A percentile compares a stretch with the other conserved stretches of the same genome.
Evolutionary conservation across 1,284 basidiomycete species (phyloP).

Genomic region (Takashimella tepidaria): DNA sequence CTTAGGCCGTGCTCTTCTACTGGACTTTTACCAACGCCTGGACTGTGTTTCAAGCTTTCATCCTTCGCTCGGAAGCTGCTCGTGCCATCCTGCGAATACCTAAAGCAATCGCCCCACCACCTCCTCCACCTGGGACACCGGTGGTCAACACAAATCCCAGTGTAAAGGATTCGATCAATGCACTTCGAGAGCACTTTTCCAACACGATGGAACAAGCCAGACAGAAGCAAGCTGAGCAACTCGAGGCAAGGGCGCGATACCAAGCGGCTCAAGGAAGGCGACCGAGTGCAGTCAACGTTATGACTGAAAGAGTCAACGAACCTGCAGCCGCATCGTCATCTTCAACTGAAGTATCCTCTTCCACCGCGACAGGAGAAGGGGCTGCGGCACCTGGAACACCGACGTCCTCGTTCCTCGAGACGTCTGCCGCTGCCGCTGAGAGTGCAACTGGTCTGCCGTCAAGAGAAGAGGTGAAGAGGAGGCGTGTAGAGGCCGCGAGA

Average conservation of each 20-base stretch:
- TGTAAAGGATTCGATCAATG: constrained; percentile 7
- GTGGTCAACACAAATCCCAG: constrained; percentile 14
- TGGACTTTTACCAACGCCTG: constrained; percentile 54
- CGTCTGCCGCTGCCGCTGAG: not conserved
- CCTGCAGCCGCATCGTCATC: not conserved
- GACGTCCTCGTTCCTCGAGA: not conserved
- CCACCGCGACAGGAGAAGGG: not conserved
- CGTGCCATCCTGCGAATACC: constrained; percentile 44
- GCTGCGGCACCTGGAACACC: not conserved
- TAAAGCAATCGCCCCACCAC: not conserved
- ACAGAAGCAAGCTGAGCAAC: not conserved
- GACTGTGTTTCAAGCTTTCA: constrained; percentile 52
- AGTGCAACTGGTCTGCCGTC: not conserved
- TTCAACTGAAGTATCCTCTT: not conserved
- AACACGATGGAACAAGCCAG: not conserved
- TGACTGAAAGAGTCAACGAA: not conserved
- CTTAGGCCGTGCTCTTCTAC: constrained; percentile 53
- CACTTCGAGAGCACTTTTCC: constrained; percentile 1
- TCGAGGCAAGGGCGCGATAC: not conserved
- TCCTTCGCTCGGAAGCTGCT: constrained; percentile 39
- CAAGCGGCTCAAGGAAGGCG: not conserved
- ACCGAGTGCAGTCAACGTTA: not conserved
- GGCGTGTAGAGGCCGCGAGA: constrained; percentile 10
- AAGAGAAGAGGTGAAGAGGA: constrained; percentile 4
- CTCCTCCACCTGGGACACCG: constrained; percentile 21